Conservation (phyloP, 2,329 filamentous ascomycete species). For the Xylaria sp. region DNA sequence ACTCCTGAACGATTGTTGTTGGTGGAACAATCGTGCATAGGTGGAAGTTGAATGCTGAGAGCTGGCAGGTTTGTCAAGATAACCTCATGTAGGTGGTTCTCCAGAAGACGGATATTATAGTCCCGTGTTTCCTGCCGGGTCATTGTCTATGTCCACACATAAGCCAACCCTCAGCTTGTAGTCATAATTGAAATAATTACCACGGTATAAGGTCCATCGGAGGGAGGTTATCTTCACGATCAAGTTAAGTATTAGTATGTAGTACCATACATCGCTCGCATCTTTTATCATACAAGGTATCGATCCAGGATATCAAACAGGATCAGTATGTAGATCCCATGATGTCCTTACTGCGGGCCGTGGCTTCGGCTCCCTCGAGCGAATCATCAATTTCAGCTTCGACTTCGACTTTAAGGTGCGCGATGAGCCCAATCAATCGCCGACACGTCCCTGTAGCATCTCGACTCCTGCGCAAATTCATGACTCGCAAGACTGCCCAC, state of each 20-base stretch:
- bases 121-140: not conserved
- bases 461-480: slow-evolving; percentile 34
- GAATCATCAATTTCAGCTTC: not conserved
- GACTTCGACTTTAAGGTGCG: slow-evolving; percentile 1
- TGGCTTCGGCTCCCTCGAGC: not conserved
- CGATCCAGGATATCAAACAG: too few species aligned
- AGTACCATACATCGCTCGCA: too few species aligned
- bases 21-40: slow-evolving; percentile 15
- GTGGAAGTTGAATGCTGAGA: not conserved
- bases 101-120: not conserved
- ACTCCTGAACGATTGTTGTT: slow-evolving; percentile 12
- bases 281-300: too few species aligned
- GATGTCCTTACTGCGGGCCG: too few species aligned
- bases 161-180: too few species aligned
- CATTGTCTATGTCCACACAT: not conserved
- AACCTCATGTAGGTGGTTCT: not conserved
- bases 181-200: too few species aligned
- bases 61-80: not conserved
- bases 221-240: too few species aligned
- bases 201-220: too few species aligned
- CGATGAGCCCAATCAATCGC: slow-evolving; percentile 36
- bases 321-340: too few species aligned
- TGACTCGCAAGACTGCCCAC: slow-evolving; percentile 36
- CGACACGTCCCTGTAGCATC: slow-evolving; percentile 40
- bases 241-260: too few species aligned